Evolutionary conservation across 2,329 filamentous ascomycete species (phyloP), one percentile per base, ranked within the genome.

Genomic region (Neofusicoccum parvum): DNA sequence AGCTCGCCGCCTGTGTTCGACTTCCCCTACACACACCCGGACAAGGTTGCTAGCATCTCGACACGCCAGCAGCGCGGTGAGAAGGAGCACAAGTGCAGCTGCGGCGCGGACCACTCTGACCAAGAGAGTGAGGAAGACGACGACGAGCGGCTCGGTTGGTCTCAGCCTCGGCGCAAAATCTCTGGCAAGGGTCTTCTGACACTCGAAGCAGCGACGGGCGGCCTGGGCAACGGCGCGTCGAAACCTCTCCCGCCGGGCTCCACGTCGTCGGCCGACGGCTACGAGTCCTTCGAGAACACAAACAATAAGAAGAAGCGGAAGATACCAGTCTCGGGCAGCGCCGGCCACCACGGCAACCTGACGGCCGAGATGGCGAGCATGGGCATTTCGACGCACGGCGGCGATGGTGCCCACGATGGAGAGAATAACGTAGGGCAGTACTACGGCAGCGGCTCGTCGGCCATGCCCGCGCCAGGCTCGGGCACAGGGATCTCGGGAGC

Each of bases 301-400:
- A 98, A 97, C 78, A 99, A 99, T 76, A 99, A 99, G 80, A 99
- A 98, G 83, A 98, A 99, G 79, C 87, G 95, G 70, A 99, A 99
- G 80, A 98, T 99, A 43, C 95, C 95, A 0, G 93, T 93, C 0
- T 92, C 92, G 10, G 91, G 92, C 17, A 91, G 92, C 72, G 83
- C 88, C 14, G 86, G 81, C 64, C 86, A 88, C 73, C 83, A 88
- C 69, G 69, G 72, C 43, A 80, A 82, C 65, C 78, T 91, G 60
- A 87, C 87, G 15, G 83, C 86, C 34, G 88, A 90, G 69, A 82
- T 90, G 76, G 85, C 87, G 46, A 86, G 82, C 71, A 85, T 90
- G 83, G 87, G 86, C 50, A 82, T 90, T 54, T 81, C 82, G 41
- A 79, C 82, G 7, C 76, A 77, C 59, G 80, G 82, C 36, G 80